phyloP scores from a whole-genome alignment of 257 asterid genomes.

The Coffea eugenioides region DNA sequence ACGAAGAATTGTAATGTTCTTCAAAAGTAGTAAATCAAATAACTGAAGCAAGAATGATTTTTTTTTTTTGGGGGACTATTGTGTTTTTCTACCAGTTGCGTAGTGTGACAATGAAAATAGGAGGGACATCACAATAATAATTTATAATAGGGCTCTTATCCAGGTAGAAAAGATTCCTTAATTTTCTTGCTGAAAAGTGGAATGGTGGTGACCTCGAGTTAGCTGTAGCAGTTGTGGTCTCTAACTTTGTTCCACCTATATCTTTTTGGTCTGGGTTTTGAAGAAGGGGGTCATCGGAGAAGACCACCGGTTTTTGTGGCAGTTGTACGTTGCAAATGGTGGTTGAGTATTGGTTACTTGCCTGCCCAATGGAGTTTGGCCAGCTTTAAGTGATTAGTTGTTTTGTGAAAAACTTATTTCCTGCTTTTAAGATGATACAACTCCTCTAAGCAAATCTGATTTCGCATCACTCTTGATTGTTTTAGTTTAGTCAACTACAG shows the following conservation, averaged over 20 bases:
- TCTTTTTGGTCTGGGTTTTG: background rate
- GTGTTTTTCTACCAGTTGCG: background rate
- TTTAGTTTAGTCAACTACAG: background rate
- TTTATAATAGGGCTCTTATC: background rate
- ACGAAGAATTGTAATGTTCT: background rate
- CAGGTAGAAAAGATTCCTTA: background rate
- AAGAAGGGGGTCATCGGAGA: background rate
- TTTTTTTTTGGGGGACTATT: background rate
- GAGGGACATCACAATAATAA: background rate
- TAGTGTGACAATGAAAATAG: background rate
- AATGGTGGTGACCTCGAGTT: background rate
- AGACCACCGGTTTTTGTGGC: background rate
- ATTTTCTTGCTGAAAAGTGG: background rate
- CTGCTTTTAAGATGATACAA: background rate
- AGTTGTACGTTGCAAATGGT: background rate
- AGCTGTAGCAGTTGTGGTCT: background rate
- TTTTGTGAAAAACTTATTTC: background rate
- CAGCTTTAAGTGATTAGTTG: background rate
- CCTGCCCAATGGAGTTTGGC: background rate
- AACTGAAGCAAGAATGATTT: background rate
- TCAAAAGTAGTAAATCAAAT: background rate
- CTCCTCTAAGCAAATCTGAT: background rate
- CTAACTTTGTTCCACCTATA: background rate
- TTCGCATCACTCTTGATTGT: background rate
- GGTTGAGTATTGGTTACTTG: background rate